Conservation (phyloP, 2,329 filamentous ascomycete genomes). For the Zymoseptoria tritici region DNA sequence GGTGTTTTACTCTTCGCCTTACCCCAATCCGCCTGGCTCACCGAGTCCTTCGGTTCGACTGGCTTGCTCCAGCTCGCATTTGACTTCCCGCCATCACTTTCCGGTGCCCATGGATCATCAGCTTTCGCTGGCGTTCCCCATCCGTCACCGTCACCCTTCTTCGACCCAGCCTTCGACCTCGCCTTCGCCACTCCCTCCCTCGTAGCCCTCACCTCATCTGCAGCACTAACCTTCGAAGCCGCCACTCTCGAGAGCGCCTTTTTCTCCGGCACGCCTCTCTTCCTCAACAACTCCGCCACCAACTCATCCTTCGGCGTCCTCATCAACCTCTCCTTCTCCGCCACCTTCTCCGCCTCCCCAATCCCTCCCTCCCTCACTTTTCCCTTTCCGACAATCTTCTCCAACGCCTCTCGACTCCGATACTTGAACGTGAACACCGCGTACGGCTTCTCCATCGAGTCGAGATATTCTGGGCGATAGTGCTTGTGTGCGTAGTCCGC, state of each 20-base stretch:
- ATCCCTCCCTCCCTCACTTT: slow-evolving; percentile 20
- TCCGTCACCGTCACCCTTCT: neutral
- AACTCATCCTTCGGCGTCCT: slow-evolving; percentile 27
- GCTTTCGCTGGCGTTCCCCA: neutral
- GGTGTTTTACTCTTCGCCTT: neutral
- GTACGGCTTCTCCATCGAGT: slow-evolving; percentile 34
- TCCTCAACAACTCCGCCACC: slow-evolving; percentile 22
- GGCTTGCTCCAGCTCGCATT: neutral
- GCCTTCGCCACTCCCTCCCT: neutral
- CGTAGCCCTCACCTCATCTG: neutral
- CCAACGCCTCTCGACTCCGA: slow-evolving; percentile 30
- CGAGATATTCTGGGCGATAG: slow-evolving; percentile 36
- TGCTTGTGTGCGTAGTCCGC: slow-evolving; percentile 33
- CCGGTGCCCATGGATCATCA: neutral
- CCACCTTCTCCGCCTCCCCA: slow-evolving; percentile 13
- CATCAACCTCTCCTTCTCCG: slow-evolving; percentile 18
- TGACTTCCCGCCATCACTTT: neutral
- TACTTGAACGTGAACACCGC: slow-evolving; percentile 46
- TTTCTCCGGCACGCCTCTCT: slow-evolving; percentile 1
- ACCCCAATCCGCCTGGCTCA: neutral
- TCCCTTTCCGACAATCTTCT: slow-evolving; percentile 26
- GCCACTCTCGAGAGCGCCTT: neutral
- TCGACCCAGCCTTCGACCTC: neutral
- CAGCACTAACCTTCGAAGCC: neutral
- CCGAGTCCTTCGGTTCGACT: slow-evolving; percentile 4